phyloP scores from a whole-genome alignment of 169 alveolate species.

The Eimeria maxima region DNA sequence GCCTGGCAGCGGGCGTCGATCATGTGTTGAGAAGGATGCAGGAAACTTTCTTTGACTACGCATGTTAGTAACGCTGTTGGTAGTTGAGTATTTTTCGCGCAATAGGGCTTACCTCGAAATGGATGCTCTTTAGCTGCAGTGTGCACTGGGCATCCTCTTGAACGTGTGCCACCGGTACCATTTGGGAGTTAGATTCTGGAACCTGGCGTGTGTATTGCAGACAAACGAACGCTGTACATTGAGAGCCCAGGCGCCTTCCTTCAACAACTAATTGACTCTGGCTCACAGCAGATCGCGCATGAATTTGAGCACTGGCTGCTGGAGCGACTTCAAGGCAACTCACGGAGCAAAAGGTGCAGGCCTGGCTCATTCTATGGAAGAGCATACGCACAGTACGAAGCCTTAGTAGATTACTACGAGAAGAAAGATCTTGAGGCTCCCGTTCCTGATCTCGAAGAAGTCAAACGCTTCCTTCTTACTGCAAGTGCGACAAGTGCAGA shows the following conservation, averaged over 20 bases:
- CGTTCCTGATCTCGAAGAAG: conserved; percentile 65
- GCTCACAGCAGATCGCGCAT: neutral
- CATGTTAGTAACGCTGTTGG: conserved; percentile 14
- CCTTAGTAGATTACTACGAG: conserved; percentile 41
- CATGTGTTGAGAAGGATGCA: conserved; percentile 59
- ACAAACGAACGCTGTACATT: conserved; percentile 50
- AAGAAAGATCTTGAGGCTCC: conserved; percentile 39
- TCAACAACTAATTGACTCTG: conserved; percentile 9
- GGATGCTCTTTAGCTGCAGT: neutral
- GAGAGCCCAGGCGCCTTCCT: conserved; percentile 78
- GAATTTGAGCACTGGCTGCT: conserved; percentile 60
- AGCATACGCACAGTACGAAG: conserved; percentile 57
- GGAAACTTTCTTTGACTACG: conserved; percentile 38
- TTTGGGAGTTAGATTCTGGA: neutral
- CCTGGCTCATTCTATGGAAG: conserved; percentile 60
- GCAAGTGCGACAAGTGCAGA: conserved; percentile 1
- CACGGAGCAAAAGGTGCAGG: conserved; percentile 45
- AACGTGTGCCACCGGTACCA: neutral
- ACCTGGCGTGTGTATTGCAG: neutral
- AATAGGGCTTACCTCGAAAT: neutral
- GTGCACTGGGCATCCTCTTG: neutral
- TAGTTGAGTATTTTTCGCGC: neutral
- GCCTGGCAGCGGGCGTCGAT: conserved; percentile 17
- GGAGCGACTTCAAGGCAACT: conserved; percentile 69
- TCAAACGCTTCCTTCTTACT: conserved; percentile 61